Percentiles rank a stretch among this genome's conserved stretches.
Evolutionary conservation across 2,329 filamentous ascomycete genomes (phyloP).

Genomic region (Trichoderma sp.): DNA sequence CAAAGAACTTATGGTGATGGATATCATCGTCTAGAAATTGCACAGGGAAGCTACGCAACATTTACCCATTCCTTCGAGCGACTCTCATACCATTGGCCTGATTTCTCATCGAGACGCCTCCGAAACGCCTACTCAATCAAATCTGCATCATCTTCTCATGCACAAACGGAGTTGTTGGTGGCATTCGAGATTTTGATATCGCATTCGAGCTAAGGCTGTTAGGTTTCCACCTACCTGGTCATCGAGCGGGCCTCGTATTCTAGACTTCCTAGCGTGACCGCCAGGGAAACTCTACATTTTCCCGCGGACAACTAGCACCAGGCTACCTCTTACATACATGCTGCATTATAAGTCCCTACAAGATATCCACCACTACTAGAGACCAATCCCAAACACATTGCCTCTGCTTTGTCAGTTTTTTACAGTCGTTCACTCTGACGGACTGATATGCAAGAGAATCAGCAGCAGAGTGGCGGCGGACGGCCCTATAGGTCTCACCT

Average conservation of each 20-base stretch:
- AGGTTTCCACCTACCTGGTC: neutral
- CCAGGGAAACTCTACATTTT: neutral
- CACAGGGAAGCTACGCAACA: neutral
- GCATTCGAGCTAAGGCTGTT: neutral
- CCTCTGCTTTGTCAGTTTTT: neutral
- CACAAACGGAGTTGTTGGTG: neutral
- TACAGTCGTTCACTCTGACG: neutral
- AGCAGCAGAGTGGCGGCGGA: constrained; percentile 25
- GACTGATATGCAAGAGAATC: neutral
- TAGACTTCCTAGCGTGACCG: constrained; percentile 1
- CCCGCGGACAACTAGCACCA: neutral
- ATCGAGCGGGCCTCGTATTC: neutral
- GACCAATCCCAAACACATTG: neutral
- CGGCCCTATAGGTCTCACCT: constrained; percentile 63
- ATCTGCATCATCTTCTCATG: neutral
- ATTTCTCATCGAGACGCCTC: neutral
- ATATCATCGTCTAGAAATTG: neutral
- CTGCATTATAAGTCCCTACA: neutral
- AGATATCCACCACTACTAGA: neutral
- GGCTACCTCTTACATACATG: neutral
- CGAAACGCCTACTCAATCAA: neutral
- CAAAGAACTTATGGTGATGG: neutral
- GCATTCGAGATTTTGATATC: neutral
- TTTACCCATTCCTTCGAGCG: neutral
- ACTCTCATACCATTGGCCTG: neutral